A percentile compares a stretch with the other conserved stretches of the same genome.
Conservation (phyloP, 2,329 filamentous ascomycete genomes). For the Ilyonectria sp. region DNA sequence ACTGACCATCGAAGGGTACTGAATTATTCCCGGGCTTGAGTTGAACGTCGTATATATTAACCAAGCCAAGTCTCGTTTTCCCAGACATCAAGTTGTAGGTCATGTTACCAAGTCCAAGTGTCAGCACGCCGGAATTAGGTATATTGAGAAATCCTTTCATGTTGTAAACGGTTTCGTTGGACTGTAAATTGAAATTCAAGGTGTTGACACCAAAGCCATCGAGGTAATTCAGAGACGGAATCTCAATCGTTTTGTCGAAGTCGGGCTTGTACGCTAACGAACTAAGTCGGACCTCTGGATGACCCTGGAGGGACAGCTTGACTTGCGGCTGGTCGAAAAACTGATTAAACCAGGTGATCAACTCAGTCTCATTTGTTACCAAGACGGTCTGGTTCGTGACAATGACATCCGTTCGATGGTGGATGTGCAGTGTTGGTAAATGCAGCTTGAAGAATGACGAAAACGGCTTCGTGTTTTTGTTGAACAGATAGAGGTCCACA, state of each 20-base stretch:
- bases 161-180: constrained; percentile 58
- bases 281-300: constrained; percentile 57
- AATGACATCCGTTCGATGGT: constrained; percentile 55
- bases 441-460: constrained; percentile 43
- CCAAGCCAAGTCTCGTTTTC: constrained; percentile 57
- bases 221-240: constrained; percentile 58
- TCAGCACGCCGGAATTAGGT: constrained; percentile 61
- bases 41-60: constrained; percentile 56
- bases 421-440: constrained; percentile 52
- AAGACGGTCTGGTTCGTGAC: constrained; percentile 54
- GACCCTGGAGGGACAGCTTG: constrained; percentile 56
- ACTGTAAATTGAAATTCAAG: constrained; percentile 57
- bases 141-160: constrained; percentile 60
- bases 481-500: constrained; percentile 58
- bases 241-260: constrained; percentile 59
- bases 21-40: constrained; percentile 62
- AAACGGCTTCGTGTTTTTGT: constrained; percentile 49
- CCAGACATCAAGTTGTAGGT: constrained; percentile 60
- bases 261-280: constrained; percentile 54
- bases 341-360: constrained; percentile 56
- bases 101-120: constrained; percentile 62
- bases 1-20: constrained; percentile 56
- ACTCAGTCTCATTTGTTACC: constrained; percentile 57
- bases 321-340: constrained; percentile 57
- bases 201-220: constrained; percentile 56